Evolutionary conservation across 306 rosid species (phyloP).

Genomic region (Medicago truncatula): DNA sequence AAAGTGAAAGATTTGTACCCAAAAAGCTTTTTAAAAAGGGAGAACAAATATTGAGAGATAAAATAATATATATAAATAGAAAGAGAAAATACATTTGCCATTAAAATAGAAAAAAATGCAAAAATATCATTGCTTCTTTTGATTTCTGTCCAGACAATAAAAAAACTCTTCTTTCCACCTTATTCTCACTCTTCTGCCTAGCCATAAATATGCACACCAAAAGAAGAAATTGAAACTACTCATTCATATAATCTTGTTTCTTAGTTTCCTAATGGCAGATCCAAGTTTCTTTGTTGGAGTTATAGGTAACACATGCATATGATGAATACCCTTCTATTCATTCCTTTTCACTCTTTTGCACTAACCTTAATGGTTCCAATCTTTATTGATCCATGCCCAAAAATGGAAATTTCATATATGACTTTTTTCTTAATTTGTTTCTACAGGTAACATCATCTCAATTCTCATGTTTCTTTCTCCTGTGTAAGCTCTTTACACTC

Average conservation of each 20-base stretch:
- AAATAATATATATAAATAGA: no score
- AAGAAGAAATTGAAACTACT: conserved; percentile 14
- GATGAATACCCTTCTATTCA: background rate
- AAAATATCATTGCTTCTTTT: background rate
- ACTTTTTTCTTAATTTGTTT: background rate
- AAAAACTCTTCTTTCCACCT: background rate
- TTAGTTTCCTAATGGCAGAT: conserved; percentile 48
- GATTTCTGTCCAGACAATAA: background rate
- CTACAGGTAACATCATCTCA: conserved; percentile 70
- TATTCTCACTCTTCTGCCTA: background rate
- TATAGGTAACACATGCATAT: conserved; percentile 47
- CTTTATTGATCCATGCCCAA: background rate
- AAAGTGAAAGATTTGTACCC: no score
- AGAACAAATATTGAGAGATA: background rate
- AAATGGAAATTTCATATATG: background rate
- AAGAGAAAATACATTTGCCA: no score
- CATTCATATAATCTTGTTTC: background rate
- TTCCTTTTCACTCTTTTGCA: background rate
- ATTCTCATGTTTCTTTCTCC: conserved; percentile 76
- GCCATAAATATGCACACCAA: conserved; percentile 26
- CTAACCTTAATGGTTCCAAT: background rate
- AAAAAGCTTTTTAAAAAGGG: background rate
- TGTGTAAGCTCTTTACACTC: conserved; percentile 52
- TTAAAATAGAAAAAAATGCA: background rate
- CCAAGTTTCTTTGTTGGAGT: conserved; percentile 60